These are phyloP conservation scores for Schizothecium vesticola DNA, from an alignment of 495 filamentous ascomycete genomes.

Conservation along the genomic window DNA sequence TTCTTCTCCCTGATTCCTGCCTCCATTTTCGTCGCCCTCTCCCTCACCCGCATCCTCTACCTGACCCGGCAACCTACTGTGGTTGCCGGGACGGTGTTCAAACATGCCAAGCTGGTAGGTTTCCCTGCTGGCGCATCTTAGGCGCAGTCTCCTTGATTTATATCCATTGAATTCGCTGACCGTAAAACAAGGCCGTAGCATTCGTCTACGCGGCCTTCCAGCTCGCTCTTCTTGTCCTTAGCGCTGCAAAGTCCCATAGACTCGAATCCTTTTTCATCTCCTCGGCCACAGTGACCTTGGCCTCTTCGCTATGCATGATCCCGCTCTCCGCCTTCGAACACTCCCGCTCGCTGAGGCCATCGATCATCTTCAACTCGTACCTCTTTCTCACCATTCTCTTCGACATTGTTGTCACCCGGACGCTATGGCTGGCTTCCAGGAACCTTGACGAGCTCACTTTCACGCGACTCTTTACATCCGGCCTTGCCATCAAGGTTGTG, in stretches of 20 bases:
- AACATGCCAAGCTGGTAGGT: slow-evolving; percentile 33
- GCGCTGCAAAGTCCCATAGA: slow-evolving; percentile 9
- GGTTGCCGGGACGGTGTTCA: slow-evolving; percentile 32
- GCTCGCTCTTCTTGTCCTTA: slow-evolving; percentile 30
- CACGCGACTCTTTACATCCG: slow-evolving; percentile 43
- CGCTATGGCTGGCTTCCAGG: slow-evolving; percentile 49
- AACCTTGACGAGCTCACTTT: slow-evolving; percentile 26
- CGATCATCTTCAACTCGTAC: slow-evolving; percentile 55
- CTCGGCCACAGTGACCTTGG: slow-evolving; percentile 26
- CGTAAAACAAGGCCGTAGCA: slow-evolving; percentile 3
- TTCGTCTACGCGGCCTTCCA: slow-evolving; percentile 12
- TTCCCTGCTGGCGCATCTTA: neutral
- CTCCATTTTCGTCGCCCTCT: slow-evolving; percentile 34
- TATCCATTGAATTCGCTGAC: neutral
- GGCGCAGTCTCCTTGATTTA: neutral
- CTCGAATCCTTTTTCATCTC: slow-evolving; percentile 23
- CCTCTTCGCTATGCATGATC: slow-evolving; percentile 29
- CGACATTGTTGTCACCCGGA: slow-evolving; percentile 51
- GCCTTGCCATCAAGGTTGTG: slow-evolving; percentile 43
- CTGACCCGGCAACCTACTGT: slow-evolving; percentile 30
- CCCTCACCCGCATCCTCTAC: slow-evolving; percentile 30
- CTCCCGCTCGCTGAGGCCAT: slow-evolving; percentile 48
- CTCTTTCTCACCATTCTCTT: slow-evolving; percentile 56
- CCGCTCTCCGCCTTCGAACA: slow-evolving; percentile 56
- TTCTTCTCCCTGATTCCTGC: slow-evolving; percentile 43